phyloP scores from a whole-genome alignment of 2,329 filamentous ascomycete genomes.

The Elsinoe arachidis region DNA sequence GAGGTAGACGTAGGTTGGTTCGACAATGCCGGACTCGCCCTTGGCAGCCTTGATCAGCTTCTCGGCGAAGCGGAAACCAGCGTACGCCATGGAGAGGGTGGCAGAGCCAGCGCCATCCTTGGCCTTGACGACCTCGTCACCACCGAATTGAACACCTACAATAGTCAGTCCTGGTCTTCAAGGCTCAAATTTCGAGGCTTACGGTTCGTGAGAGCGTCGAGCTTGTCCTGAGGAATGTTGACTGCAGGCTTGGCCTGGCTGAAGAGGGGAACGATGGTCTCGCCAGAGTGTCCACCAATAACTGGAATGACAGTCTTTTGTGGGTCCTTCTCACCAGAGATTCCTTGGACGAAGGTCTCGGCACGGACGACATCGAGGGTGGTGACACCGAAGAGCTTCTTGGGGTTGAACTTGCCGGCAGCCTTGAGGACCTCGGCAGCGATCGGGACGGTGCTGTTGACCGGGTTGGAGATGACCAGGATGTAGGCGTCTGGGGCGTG shows the following conservation, averaged over 20 bases:
- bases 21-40: conserved; percentile 86
- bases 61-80: conserved; percentile 92
- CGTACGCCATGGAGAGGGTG: conserved; percentile 90
- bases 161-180: background rate
- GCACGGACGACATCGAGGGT: conserved; percentile 97
- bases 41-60: conserved; percentile 80
- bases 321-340: conserved; percentile 73
- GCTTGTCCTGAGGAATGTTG: conserved; percentile 78
- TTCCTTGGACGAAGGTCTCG: conserved; percentile 87
- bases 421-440: conserved; percentile 93
- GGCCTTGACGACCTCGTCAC: conserved; percentile 92
- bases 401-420: conserved; percentile 85
- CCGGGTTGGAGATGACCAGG: conserved; percentile 97
- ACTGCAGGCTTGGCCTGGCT: conserved; percentile 77
- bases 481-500: conserved; percentile 87
- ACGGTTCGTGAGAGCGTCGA: conserved; percentile 83
- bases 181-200: conserved; percentile 22
- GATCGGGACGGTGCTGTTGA: conserved; percentile 98
- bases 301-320: conserved; percentile 80
- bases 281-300: conserved; percentile 92
- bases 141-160: conserved; percentile 80
- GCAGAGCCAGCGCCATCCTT: conserved; percentile 88
- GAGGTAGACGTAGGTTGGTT: conserved; percentile 94
- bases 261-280: conserved; percentile 96
- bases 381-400: conserved; percentile 96